A percentile compares a stretch with the other conserved stretches of the same genome.
These are phyloP conservation scores for Bipolaris oryzae DNA, from an alignment of 2,329 filamentous ascomycete genomes.

Conservation along the genomic window DNA sequence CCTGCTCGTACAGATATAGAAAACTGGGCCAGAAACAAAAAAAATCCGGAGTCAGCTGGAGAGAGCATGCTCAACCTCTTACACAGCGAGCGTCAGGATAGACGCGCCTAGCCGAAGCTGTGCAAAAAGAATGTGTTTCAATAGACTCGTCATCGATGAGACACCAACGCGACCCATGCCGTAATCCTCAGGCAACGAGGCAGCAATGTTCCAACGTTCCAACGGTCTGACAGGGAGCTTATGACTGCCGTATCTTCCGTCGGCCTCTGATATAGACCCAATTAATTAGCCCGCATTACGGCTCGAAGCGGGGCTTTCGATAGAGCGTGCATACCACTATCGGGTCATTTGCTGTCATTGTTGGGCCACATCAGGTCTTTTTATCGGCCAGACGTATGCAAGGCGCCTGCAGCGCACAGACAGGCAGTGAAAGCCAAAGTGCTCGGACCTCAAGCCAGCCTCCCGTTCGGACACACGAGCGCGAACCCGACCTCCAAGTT, in stretches of 20 bases:
- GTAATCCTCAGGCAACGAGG: conserved; percentile 2
- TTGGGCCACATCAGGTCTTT: conserved; percentile 26
- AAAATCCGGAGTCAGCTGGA: background rate
- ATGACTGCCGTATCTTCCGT: conserved; percentile 22
- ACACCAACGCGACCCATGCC: conserved; percentile 10
- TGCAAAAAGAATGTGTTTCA: background rate
- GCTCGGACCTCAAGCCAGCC: conserved; percentile 24
- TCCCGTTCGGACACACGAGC: conserved; percentile 22
- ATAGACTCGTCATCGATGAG: background rate
- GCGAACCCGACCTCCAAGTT: conserved; percentile 17
- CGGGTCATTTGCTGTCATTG: conserved; percentile 40
- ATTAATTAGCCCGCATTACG: conserved; percentile 44
- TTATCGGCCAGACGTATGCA: conserved; percentile 31
- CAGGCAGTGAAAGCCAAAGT: conserved; percentile 23
- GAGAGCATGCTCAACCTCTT: background rate
- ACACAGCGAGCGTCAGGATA: conserved; percentile 4
- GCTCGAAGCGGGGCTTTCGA: conserved; percentile 39
- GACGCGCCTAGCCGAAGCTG: conserved; percentile 1
- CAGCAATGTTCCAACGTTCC: background rate
- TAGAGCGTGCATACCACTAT: conserved; percentile 32
- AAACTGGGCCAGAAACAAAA: background rate
- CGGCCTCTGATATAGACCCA: conserved; percentile 21
- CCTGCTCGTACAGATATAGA: conserved; percentile 7
- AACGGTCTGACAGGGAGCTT: background rate
- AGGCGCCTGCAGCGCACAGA: conserved; percentile 33